A percentile compares a stretch with the other conserved stretches of the same genome.
Evolutionary conservation across 441 rosid species (phyloP).

Genomic region (Pelargonium exstipulatum): DNA sequence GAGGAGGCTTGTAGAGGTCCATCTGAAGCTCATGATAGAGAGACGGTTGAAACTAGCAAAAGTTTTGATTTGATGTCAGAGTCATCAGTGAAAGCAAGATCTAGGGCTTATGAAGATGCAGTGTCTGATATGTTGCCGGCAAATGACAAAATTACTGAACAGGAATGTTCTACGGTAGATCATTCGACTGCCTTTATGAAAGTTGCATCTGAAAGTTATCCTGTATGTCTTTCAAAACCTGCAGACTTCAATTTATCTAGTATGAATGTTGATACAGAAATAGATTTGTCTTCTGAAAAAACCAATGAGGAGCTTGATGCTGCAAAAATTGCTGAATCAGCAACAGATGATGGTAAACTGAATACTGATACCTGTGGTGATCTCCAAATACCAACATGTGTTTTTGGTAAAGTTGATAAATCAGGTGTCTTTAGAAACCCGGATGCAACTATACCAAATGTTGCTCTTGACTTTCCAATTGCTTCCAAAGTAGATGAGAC

Average conservation of each 20-base stretch:
- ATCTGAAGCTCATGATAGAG: slow-evolving; percentile 26
- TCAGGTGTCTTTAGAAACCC: slow-evolving; percentile 3
- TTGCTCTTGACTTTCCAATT: slow-evolving; percentile 9
- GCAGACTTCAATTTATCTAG: slow-evolving; percentile 13
- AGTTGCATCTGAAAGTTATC: slow-evolving; percentile 14
- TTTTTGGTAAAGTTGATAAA: slow-evolving; percentile 10
- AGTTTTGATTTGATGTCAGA: slow-evolving; percentile 20
- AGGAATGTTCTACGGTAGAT: slow-evolving; percentile 4
- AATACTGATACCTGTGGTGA: slow-evolving; percentile 10
- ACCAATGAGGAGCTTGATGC: slow-evolving; percentile 19
- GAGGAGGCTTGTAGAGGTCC: slow-evolving; percentile 22
- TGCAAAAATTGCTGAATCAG: slow-evolving; percentile 12
- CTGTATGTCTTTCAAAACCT: slow-evolving; percentile 11
- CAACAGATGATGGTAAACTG: slow-evolving; percentile 8
- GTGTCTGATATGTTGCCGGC: slow-evolving; percentile 3
- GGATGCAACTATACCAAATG: slow-evolving; percentile 12
- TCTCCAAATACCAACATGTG: slow-evolving; percentile 14
- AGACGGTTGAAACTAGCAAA: slow-evolving; percentile 25
- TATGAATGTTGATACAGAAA: slow-evolving; percentile 10
- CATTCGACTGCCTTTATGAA: slow-evolving; percentile 13
- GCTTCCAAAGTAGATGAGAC: slow-evolving; percentile 22
- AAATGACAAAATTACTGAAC: slow-evolving; percentile 19
- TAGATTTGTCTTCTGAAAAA: slow-evolving; percentile 9
- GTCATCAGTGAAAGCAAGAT: slow-evolving; percentile 14
- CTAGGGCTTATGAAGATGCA: slow-evolving; percentile 19